phyloP scores from a whole-genome alignment of 345 rosid genomes.

The Eucalyptus leucophloia region DNA sequence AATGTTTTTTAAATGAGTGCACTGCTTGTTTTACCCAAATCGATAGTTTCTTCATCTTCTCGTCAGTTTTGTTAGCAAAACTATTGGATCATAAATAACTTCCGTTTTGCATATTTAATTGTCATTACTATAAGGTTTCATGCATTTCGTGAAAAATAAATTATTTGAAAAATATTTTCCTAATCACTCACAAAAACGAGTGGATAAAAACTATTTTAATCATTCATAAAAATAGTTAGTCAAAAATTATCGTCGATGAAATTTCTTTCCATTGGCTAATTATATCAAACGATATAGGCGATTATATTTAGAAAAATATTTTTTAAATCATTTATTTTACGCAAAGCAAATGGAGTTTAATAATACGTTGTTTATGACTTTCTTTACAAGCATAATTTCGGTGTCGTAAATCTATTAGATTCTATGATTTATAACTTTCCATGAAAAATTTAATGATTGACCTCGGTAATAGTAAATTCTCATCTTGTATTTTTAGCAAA shows the following conservation, averaged over 20 bases:
- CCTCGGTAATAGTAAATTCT: background rate
- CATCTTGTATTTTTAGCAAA: background rate
- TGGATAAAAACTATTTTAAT: background rate
- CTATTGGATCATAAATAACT: background rate
- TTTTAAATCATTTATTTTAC: background rate
- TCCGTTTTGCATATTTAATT: background rate
- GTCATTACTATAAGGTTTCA: background rate
- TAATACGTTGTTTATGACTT: background rate
- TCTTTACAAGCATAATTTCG: background rate
- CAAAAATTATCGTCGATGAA: no score
- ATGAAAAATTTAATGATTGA: background rate
- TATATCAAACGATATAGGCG: fast-evolving
- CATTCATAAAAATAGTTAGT: no score
- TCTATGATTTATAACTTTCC: background rate
- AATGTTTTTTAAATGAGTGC: no score
- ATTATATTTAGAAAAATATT: background rate
- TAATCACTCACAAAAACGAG: no score
- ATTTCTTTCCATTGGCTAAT: no score
- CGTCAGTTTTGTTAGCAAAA: background rate
- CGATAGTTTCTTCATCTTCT: background rate
- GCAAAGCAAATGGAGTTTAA: fast-evolving
- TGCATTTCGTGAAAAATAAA: no score
- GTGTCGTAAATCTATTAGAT: background rate
- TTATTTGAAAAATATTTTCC: no score
- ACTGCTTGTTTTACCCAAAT: background rate